phyloP scores from a whole-genome alignment of 1,139 yeast genomes.

The Debaryomyces fabryi region DNA sequence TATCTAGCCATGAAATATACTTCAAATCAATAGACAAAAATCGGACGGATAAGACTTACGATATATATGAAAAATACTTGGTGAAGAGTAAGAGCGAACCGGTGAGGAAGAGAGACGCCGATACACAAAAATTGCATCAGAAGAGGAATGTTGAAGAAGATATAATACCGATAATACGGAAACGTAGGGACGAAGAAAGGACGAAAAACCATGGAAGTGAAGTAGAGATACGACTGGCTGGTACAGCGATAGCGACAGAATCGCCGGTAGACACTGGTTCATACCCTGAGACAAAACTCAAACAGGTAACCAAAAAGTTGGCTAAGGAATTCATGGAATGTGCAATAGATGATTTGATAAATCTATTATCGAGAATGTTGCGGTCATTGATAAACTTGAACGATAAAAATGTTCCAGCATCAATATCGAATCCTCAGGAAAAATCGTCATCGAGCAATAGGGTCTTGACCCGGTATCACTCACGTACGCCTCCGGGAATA shows the following conservation, averaged over 20 bases:
- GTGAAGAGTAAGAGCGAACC: constrained; percentile 12
- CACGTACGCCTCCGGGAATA: constrained; percentile 88
- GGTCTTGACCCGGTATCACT: constrained; percentile 83
- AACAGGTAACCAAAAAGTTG: constrained; percentile 24
- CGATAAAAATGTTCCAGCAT: constrained; percentile 53
- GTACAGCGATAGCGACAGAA: background rate
- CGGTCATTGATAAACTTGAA: constrained; percentile 69
- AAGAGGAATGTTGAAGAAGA: constrained; percentile 2
- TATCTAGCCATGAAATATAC: constrained; percentile 27
- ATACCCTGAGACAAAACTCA: background rate
- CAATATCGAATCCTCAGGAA: constrained; percentile 31
- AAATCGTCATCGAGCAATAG: constrained; percentile 19
- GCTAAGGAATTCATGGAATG: constrained; percentile 69
- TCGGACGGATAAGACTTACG: constrained; percentile 27
- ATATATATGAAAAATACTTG: constrained; percentile 31
- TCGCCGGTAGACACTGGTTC: background rate
- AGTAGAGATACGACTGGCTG: background rate
- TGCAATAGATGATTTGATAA: constrained; percentile 67
- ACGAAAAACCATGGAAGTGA: background rate
- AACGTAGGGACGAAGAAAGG: constrained; percentile 3
- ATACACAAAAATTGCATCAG: background rate
- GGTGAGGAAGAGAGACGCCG: background rate
- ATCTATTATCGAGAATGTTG: constrained; percentile 78
- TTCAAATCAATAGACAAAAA: constrained; percentile 26
- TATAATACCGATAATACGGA: constrained; percentile 3